A percentile compares a stretch with the other conserved stretches of the same genome.
Conservation (phyloP, 225 moss, liverwort and hornwort species). For the Thuidium tamariscinum region DNA sequence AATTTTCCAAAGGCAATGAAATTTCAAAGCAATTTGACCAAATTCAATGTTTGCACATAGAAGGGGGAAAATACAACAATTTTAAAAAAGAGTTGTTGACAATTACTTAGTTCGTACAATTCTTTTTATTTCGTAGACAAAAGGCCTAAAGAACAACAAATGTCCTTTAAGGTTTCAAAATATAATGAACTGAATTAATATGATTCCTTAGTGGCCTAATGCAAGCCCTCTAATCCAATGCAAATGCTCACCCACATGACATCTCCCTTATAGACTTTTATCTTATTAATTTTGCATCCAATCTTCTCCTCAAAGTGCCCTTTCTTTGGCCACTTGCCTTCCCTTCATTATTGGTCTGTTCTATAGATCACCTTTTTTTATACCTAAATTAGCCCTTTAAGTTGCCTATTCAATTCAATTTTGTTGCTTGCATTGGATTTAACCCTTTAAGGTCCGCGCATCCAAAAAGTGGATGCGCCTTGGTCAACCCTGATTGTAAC, state of each 20-base stretch:
- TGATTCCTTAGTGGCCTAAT: fast-evolving
- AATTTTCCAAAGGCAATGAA: fast-evolving
- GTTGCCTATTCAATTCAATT: fast-evolving
- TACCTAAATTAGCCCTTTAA: background rate
- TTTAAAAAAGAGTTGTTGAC: background rate
- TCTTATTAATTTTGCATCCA: background rate
- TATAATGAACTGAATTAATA: background rate
- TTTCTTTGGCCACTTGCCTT: background rate
- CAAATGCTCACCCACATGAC: fast-evolving
- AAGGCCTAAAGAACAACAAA: fast-evolving
- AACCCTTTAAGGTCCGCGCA: too few species aligned
- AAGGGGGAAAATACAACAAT: fast-evolving
- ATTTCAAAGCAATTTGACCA: fast-evolving
- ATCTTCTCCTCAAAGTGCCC: background rate
- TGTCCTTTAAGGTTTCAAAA: background rate
- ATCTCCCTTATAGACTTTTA: fast-evolving
- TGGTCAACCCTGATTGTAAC: too few species aligned
- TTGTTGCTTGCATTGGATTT: background rate
- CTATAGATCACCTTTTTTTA: fast-evolving
- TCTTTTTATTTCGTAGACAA: fast-evolving
- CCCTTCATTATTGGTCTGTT: fast-evolving
- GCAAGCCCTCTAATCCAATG: fast-evolving
- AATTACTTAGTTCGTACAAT: fast-evolving
- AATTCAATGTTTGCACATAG: fast-evolving
- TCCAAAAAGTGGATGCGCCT: too few species aligned